Percentiles rank a stretch among this genome's conserved stretches.
These are phyloP conservation scores for Zhuliangozyma blackwelliae DNA, from an alignment of 1,139 yeast genomes.

Conservation along the genomic window DNA sequence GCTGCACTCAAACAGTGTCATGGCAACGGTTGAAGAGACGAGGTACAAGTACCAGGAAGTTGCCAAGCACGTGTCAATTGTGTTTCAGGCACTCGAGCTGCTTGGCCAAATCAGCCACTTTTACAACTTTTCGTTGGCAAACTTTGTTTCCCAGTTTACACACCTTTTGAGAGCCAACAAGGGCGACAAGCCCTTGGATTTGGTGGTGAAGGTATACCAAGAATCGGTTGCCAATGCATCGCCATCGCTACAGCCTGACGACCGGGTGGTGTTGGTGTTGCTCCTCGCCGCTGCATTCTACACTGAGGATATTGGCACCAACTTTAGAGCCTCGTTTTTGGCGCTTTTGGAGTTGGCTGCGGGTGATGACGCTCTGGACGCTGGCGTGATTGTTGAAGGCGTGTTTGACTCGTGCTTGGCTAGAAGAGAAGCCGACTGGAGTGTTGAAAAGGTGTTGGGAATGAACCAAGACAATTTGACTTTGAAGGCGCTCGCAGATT, in stretches of 20 bases:
- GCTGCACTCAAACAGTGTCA: conserved; percentile 48
- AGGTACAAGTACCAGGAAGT: conserved; percentile 47
- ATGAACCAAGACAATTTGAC: conserved; percentile 18
- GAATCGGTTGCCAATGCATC: conserved; percentile 46
- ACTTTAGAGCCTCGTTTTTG: conserved; percentile 14
- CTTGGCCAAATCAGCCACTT: conserved; percentile 44
- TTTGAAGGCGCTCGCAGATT: conserved; percentile 9
- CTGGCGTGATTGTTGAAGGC: not conserved
- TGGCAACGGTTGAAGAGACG: conserved; percentile 48
- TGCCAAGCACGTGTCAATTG: conserved; percentile 50
- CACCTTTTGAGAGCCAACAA: conserved; percentile 25
- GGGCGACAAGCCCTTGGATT: conserved; percentile 16
- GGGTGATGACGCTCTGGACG: not conserved
- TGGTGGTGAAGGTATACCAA: conserved; percentile 36
- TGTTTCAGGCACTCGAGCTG: conserved; percentile 43
- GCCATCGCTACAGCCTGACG: conserved; percentile 47
- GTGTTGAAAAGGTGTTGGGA: conserved; percentile 3
- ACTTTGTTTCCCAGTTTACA: conserved; percentile 39
- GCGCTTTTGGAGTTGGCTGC: conserved; percentile 3
- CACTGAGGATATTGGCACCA: conserved; percentile 21
- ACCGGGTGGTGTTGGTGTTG: conserved; percentile 44
- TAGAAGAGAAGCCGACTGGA: conserved; percentile 4
- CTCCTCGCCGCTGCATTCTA: conserved; percentile 29
- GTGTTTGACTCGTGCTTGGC: conserved; percentile 8
- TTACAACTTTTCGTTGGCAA: conserved; percentile 56